Conservation (phyloP, 2,329 filamentous ascomycete species). For the Volutella citrinella region DNA sequence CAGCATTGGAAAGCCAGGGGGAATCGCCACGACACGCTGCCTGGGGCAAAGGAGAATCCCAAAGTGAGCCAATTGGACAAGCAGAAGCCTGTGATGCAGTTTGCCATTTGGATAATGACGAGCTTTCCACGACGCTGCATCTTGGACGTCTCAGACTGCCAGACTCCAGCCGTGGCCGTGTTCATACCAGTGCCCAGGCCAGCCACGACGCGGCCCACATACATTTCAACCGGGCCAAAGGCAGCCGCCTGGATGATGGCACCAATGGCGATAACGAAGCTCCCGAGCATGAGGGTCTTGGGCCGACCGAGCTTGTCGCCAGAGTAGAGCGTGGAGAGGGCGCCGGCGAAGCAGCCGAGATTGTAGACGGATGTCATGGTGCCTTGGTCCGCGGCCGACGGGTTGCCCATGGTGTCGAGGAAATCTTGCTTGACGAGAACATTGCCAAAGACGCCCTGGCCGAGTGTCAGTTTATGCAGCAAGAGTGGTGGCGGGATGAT, state of each 20-base stretch:
- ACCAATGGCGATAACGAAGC: constrained; percentile 5
- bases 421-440: constrained; percentile 2
- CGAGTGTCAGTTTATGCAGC: too few relatives aligned
- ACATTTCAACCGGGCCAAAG: constrained; percentile 19
- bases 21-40: constrained; percentile 39
- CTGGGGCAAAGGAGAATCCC: constrained; percentile 34
- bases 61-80: constrained; percentile 39
- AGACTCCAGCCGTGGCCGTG: constrained; percentile 36
- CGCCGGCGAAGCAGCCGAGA: constrained; percentile 10
- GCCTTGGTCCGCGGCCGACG: constrained; percentile 1
- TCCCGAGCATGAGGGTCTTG: constrained; percentile 3
- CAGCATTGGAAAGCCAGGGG: constrained; percentile 41
- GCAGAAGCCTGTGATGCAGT: constrained; percentile 31
- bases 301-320: constrained; percentile 7
- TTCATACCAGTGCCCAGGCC: constrained; percentile 45
- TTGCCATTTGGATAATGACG: constrained; percentile 10
- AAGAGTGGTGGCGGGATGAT: too few relatives aligned
- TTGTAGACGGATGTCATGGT: constrained; percentile 9
- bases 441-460: constrained; percentile 5
- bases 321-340: constrained; percentile 5
- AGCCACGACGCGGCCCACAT: constrained; percentile 25
- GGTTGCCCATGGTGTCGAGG: constrained; percentile 2
- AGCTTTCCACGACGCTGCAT: constrained; percentile 10
- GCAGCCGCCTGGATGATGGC: constrained; percentile 9
- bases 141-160: constrained; percentile 36